Conservation (phyloP, 2,329 filamentous ascomycete genomes). For the Lomentospora prolificans region DNA sequence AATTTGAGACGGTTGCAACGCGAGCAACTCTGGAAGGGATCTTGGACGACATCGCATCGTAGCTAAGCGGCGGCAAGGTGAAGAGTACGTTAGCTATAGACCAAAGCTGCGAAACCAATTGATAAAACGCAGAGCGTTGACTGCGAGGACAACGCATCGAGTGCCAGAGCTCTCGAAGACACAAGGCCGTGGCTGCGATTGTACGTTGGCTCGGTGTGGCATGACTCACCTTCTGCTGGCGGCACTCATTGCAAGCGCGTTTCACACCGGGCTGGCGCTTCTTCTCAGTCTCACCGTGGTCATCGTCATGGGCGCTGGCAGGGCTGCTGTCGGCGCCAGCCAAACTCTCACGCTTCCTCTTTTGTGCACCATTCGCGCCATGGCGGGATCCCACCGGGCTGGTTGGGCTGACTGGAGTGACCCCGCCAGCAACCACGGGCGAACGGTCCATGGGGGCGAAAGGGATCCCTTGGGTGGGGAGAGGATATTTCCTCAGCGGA, state of each 20-base stretch:
- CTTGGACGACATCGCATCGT: conserved; percentile 75
- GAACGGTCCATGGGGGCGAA: conserved; percentile 36
- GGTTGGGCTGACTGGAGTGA: conserved; percentile 42
- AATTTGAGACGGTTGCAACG: conserved; percentile 72
- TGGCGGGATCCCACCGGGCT: conserved; percentile 45
- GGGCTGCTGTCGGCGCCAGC: conserved; percentile 49
- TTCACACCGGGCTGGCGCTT: conserved; percentile 62
- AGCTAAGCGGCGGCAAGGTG: conserved; percentile 37
- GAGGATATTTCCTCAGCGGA: conserved; percentile 11
- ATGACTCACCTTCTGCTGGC: conserved; percentile 68
- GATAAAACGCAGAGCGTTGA: conserved; percentile 12
- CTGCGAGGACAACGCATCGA: no score
- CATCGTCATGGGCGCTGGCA: conserved; percentile 50
- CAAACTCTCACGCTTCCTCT: conserved; percentile 47
- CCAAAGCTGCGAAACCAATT: background rate
- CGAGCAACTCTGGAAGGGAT: conserved; percentile 67
- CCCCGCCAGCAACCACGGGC: conserved; percentile 34
- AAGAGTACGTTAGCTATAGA: conserved; percentile 10
- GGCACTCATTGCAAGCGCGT: conserved; percentile 74
- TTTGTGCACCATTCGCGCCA: conserved; percentile 34
- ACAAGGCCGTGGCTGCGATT: no score
- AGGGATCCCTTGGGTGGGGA: conserved; percentile 10
- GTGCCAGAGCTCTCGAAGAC: no score
- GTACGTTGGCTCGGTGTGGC: no score
- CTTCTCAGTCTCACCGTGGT: conserved; percentile 44